These are phyloP conservation scores for Apostasia ramifera DNA, from an alignment of 106 monocot genomes.

Conservation along the genomic window DNA sequence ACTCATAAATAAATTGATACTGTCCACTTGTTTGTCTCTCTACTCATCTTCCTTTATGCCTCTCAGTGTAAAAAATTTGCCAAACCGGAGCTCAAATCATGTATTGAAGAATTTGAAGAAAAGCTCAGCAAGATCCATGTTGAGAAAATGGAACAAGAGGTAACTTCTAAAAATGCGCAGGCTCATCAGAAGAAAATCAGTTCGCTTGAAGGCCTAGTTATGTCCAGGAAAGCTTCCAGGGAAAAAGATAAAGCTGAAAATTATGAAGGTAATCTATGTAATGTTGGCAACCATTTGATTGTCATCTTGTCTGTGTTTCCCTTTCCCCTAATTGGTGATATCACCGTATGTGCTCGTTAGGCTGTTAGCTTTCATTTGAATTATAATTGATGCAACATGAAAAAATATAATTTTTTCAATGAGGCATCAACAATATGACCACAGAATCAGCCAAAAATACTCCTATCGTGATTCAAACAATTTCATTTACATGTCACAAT, in stretches of 20 bases:
- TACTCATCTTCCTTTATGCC: slow-evolving; percentile 1
- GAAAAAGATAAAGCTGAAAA: slow-evolving; percentile 9
- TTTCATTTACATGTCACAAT: too few relatives aligned
- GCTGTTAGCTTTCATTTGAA: too few relatives aligned
- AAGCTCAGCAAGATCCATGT: slow-evolving; percentile 72
- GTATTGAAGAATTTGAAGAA: slow-evolving; percentile 92
- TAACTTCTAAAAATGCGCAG: slow-evolving; percentile 62
- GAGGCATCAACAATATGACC: not conserved
- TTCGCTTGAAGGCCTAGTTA: slow-evolving; percentile 27
- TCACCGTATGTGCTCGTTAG: too few relatives aligned
- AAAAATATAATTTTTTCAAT: not conserved
- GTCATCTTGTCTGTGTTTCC: not conserved
- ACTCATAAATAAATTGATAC: not conserved
- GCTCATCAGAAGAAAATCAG: slow-evolving; percentile 58
- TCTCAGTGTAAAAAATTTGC: slow-evolving; percentile 88
- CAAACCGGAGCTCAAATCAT: slow-evolving; percentile 69
- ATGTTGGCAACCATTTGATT: not conserved
- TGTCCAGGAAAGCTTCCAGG: slow-evolving; percentile 8
- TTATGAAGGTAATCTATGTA: slow-evolving; percentile 49
- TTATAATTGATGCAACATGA: too few relatives aligned
- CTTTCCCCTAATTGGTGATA: too few relatives aligned
- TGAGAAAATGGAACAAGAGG: slow-evolving; percentile 84
- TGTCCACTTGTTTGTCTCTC: not conserved
- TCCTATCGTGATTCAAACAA: too few relatives aligned
- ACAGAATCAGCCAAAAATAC: too few relatives aligned